These are phyloP conservation scores for Crithidia brevicula DNA, from an alignment of 208 protist species.

Conservation along the genomic window DNA sequence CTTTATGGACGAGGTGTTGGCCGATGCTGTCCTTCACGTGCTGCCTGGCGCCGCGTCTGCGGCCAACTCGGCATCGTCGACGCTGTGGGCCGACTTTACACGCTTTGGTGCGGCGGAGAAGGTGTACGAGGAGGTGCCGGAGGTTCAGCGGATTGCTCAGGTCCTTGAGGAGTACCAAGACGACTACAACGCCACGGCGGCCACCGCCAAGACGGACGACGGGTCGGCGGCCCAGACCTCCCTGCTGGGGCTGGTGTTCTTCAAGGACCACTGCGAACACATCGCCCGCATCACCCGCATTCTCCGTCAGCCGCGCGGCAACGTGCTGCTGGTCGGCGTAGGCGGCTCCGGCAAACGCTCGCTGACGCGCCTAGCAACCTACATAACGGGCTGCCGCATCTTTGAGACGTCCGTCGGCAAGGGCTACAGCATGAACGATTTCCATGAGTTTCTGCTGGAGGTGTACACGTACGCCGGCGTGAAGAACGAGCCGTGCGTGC, in stretches of 20 bases:
- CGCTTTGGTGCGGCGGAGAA: slow-evolving; percentile 84
- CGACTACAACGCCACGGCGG: slow-evolving; percentile 89
- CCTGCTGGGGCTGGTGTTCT: slow-evolving; percentile 91
- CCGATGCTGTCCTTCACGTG: slow-evolving; percentile 77
- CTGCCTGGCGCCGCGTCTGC: slow-evolving; percentile 47
- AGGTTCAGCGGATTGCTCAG: slow-evolving; percentile 67
- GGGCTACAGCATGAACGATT: slow-evolving; percentile 92
- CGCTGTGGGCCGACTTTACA: slow-evolving; percentile 96
- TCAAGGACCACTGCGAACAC: slow-evolving; percentile 96
- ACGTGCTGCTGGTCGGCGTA: slow-evolving; percentile 97
- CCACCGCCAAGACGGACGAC: slow-evolving; percentile 29
- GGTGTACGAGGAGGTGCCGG: slow-evolving; percentile 90
- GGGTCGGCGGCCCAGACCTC: slow-evolving; percentile 38
- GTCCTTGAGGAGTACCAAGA: slow-evolving; percentile 93
- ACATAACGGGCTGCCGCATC: slow-evolving; percentile 89
- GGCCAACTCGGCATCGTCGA: slow-evolving; percentile 35
- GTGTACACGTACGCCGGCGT: slow-evolving; percentile 92
- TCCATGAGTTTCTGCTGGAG: slow-evolving; percentile 93
- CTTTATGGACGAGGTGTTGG: slow-evolving; percentile 93
- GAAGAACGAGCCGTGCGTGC: slow-evolving; percentile 87
- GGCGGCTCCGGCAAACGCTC: slow-evolving; percentile 97
- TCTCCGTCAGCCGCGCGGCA: slow-evolving; percentile 96
- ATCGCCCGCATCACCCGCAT: slow-evolving; percentile 96
- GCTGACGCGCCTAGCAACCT: slow-evolving; percentile 93
- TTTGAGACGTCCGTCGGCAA: slow-evolving; percentile 94